A percentile compares a stretch with the other conserved stretches of the same genome.
Evolutionary conservation across 345 rosid species (phyloP).

Genomic region (Lumnitzera littorea): DNA sequence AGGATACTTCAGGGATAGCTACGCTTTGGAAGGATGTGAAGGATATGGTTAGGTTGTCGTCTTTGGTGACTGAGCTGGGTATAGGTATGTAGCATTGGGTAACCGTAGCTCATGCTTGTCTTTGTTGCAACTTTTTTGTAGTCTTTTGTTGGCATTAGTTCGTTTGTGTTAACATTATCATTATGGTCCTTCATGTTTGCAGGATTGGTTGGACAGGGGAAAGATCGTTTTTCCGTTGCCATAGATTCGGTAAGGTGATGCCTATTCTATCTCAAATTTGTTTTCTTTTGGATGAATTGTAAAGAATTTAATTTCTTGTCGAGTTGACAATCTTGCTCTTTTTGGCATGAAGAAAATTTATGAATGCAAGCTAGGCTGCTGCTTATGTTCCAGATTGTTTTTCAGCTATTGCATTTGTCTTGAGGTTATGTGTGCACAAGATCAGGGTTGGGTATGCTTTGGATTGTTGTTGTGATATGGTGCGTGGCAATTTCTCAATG

Average conservation of each 20-base stretch:
- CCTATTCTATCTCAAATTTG: background rate
- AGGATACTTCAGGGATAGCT: conserved; percentile 23
- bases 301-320: background rate
- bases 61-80: conserved; percentile 58
- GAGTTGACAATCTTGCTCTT: background rate
- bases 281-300: background rate
- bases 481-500: too few relatives aligned
- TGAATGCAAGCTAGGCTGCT: background rate
- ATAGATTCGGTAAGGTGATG: conserved; percentile 61
- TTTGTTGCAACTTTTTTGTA: background rate
- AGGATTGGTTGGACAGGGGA: conserved; percentile 61
- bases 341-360: background rate
- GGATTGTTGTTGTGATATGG: too few relatives aligned
- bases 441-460: too few relatives aligned
- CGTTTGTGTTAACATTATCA: background rate
- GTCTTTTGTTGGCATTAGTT: background rate
- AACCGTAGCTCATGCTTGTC: background rate
- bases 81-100: conserved; percentile 31
- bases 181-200: conserved; percentile 19
- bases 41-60: conserved; percentile 45
- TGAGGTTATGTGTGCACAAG: too few relatives aligned
- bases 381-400: too few relatives aligned
- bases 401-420: too few relatives aligned
- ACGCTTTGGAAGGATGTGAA: conserved; percentile 45
- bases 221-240: conserved; percentile 60